Evolutionary conservation across 768 basidiomycete genomes (phyloP).

Genomic region (Tulasnella sp.): DNA sequence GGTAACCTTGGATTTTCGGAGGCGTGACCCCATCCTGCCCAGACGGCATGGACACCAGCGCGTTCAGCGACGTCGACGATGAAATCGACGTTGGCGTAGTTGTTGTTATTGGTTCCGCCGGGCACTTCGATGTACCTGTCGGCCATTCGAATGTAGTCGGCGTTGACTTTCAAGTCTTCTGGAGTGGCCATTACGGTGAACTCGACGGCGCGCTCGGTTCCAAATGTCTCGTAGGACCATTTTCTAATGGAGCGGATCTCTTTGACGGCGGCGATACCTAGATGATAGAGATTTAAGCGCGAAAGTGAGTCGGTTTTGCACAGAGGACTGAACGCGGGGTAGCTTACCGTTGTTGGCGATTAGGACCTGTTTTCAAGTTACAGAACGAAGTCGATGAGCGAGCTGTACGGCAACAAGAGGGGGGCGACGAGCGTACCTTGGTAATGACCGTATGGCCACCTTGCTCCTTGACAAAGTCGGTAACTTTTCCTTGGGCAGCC

Average conservation of each 20-base stretch:
- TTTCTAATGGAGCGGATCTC: conserved; percentile 98
- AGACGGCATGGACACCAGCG: conserved; percentile 94
- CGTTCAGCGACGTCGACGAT: conserved; percentile 98
- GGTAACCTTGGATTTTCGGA: conserved; percentile 97
- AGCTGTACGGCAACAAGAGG: neutral
- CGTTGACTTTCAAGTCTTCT: conserved; percentile 96
- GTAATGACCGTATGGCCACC: conserved; percentile 99
- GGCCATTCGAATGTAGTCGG: conserved; percentile 99
- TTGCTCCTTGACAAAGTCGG: conserved; percentile 81
- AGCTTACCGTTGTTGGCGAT: conserved; percentile 90
- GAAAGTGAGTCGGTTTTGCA: neutral
- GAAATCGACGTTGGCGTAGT: conserved; percentile 98
- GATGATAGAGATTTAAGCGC: neutral
- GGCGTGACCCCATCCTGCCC: conserved; percentile 99
- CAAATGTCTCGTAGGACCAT: conserved; percentile 99
- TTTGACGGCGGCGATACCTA: conserved; percentile 97
- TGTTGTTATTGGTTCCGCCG: conserved; percentile 97
- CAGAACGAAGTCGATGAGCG: neutral
- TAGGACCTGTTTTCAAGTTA: conserved; percentile 52
- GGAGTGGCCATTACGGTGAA: conserved; percentile 99
- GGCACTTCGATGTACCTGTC: conserved; percentile 98
- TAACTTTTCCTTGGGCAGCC: conserved; percentile 64
- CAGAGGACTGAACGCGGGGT: neutral
- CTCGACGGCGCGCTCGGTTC: conserved; percentile 88
- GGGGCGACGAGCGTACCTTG: conserved; percentile 46